Evolutionary conservation across 352 stramenopile genomes (phyloP).

Genomic region (Pythium coloratum): DNA sequence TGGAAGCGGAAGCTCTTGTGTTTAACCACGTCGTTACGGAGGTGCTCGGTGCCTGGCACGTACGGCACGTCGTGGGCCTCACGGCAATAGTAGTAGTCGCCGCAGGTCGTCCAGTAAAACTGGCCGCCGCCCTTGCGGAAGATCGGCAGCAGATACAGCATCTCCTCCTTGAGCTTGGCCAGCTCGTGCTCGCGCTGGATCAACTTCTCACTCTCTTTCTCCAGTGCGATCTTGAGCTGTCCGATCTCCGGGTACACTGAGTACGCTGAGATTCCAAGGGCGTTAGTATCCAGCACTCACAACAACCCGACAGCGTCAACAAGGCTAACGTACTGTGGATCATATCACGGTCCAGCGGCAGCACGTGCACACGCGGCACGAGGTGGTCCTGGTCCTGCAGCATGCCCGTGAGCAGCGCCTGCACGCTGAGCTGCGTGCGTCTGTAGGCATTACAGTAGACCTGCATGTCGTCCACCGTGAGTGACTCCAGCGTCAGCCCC

Average conservation of each 20-base stretch:
- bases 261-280: conserved; percentile 45
- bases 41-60: conserved; percentile 52
- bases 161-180: conserved; percentile 48
- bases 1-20: conserved; percentile 80
- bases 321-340: conserved; percentile 66
- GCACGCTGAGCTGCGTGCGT: conserved; percentile 77
- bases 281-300: neutral
- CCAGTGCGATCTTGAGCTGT: conserved; percentile 48
- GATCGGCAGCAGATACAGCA: conserved; percentile 54
- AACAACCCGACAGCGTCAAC: neutral
- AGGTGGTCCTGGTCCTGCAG: conserved; percentile 38
- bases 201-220: conserved; percentile 52
- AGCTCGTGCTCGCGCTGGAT: conserved; percentile 53
- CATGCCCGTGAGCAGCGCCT: conserved; percentile 58
- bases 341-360: conserved; percentile 67
- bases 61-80: conserved; percentile 48
- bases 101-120: conserved; percentile 71
- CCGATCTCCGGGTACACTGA: conserved; percentile 62
- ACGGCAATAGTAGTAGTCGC: conserved; percentile 81
- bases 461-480: conserved; percentile 41
- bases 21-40: conserved; percentile 34
- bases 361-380: conserved; percentile 45
- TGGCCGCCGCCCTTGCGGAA: conserved; percentile 33
- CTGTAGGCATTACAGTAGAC: conserved; percentile 75
- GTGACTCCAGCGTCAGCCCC: conserved; percentile 39